A percentile compares a stretch with the other conserved stretches of the same genome.
Conservation (phyloP, 352 stramenopile genomes). For the Blastocystis sp. region DNA sequence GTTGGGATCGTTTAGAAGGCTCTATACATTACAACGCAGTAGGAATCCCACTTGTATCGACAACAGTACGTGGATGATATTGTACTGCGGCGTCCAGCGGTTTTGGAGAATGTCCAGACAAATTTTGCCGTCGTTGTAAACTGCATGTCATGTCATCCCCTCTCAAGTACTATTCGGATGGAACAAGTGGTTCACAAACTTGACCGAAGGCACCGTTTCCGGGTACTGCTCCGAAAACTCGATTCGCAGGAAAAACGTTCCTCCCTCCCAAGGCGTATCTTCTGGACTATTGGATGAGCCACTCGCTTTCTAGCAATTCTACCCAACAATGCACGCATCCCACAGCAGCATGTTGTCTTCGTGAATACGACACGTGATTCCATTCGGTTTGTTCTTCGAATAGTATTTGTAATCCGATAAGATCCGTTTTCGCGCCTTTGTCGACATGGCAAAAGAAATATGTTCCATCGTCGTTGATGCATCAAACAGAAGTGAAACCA, state of each 20-base stretch:
- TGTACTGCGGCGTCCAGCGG: constrained; percentile 98
- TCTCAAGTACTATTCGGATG: constrained; percentile 81
- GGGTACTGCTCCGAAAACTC: constrained; percentile 99
- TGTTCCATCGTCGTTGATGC: too few species aligned
- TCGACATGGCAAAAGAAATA: constrained; percentile 13
- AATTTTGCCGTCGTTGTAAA: constrained; percentile 79
- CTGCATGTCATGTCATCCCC: constrained; percentile 59
- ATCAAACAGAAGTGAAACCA: too few species aligned
- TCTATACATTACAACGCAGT: background rate
- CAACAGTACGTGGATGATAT: constrained; percentile 95
- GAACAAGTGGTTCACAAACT: constrained; percentile 98
- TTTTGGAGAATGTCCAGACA: constrained; percentile 99
- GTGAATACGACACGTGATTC: constrained; percentile 51
- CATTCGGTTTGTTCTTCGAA: background rate
- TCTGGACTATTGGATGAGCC: constrained; percentile 71
- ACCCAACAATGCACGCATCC: constrained; percentile 79
- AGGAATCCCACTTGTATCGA: constrained; percentile 72
- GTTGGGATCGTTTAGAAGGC: constrained; percentile 51
- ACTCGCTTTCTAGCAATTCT: constrained; percentile 43
- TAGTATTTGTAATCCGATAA: constrained; percentile 39
- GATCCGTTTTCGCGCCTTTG: constrained; percentile 29
- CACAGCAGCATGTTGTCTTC: constrained; percentile 58
- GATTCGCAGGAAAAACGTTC: constrained; percentile 63
- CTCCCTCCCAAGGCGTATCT: constrained; percentile 95
- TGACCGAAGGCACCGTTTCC: constrained; percentile 92